Evolutionary conservation across 2,329 filamentous ascomycete genomes (phyloP).

Genomic region (Aspergillus fischeri): DNA sequence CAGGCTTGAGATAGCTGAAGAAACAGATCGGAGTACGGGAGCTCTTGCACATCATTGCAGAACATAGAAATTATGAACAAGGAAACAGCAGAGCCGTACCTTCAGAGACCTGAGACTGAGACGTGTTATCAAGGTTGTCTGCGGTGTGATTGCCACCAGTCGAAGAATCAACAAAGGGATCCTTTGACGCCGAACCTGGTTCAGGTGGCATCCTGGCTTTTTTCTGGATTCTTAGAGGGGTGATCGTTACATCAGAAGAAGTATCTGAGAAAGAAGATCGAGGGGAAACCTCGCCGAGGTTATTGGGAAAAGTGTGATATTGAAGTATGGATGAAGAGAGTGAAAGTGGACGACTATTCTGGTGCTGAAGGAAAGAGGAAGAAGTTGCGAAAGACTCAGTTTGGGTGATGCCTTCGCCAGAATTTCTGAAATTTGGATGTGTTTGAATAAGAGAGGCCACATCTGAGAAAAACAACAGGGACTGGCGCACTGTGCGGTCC

Average conservation of each 20-base stretch:
- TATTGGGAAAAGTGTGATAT: not conserved
- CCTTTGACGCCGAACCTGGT: not conserved
- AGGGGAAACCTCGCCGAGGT: not conserved
- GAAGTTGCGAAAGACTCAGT: not conserved
- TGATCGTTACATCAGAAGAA: conserved; percentile 1
- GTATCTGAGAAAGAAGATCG: conserved; percentile 1
- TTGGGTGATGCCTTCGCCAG: not conserved
- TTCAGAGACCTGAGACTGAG: not conserved
- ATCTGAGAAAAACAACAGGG: conserved; percentile 4
- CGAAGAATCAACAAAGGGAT: conserved; percentile 4
- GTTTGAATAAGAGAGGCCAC: conserved; percentile 5
- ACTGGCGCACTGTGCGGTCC: conserved; percentile 2
- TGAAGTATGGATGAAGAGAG: not conserved
- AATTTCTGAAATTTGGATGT: conserved; percentile 2
- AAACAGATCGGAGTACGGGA: not conserved
- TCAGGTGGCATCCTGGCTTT: not conserved
- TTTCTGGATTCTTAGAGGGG: not conserved
- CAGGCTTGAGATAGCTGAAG: not conserved
- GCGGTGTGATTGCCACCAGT: not conserved
- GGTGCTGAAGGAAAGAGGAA: not conserved
- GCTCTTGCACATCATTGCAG: not conserved
- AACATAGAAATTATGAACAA: not conserved
- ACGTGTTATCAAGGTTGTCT: not conserved
- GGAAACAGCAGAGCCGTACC: not conserved
- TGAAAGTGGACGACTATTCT: not conserved